These are phyloP conservation scores for Ascochyta clinopodiicola DNA, from an alignment of 2,329 filamentous ascomycete genomes.

Conservation along the genomic window DNA sequence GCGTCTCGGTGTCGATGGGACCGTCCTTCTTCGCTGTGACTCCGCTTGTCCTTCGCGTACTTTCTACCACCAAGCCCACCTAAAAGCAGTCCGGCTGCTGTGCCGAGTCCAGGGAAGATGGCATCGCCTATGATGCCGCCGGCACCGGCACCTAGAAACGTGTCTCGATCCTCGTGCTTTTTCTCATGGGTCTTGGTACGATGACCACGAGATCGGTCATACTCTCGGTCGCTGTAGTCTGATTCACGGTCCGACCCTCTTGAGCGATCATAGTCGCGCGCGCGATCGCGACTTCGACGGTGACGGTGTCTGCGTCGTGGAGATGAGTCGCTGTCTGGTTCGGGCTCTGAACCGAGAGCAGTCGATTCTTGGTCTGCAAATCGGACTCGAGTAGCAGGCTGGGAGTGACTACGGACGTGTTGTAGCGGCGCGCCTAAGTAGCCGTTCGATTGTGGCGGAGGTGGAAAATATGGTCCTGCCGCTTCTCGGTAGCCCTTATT, in stretches of 20 bases:
- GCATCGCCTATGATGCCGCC: constrained; percentile 54
- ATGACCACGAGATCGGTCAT: constrained; percentile 11
- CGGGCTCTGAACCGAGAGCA: constrained; percentile 21
- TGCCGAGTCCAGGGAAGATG: constrained; percentile 54
- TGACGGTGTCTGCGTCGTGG: constrained; percentile 21
- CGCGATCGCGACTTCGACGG: constrained; percentile 20
- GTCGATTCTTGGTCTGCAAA: constrained; percentile 36
- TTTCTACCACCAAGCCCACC: constrained; percentile 53
- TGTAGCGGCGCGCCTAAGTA: constrained; percentile 38
- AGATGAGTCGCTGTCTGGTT: constrained; percentile 28
- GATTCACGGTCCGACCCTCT: constrained; percentile 22
- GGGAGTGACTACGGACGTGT: constrained; percentile 38
- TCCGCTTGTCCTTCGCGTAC: constrained; percentile 42
- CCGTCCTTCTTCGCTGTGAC: constrained; percentile 23
- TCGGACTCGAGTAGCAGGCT: constrained; percentile 38
- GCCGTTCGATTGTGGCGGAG: constrained; percentile 21
- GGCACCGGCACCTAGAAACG: constrained; percentile 54
- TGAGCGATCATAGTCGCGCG: constrained; percentile 18
- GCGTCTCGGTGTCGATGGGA: constrained; percentile 16
- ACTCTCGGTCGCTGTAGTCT: constrained; percentile 13
- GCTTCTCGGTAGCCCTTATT: constrained; percentile 11
- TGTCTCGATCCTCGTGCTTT: constrained; percentile 43
- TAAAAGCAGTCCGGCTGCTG: constrained; percentile 47
- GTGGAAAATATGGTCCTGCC: constrained; percentile 11
- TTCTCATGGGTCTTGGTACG: constrained; percentile 19